A percentile compares a stretch with the other conserved stretches of the same genome.
These are phyloP conservation scores for Puccinia polysora DNA, from an alignment of 1,284 basidiomycete species.

Conservation along the genomic window DNA sequence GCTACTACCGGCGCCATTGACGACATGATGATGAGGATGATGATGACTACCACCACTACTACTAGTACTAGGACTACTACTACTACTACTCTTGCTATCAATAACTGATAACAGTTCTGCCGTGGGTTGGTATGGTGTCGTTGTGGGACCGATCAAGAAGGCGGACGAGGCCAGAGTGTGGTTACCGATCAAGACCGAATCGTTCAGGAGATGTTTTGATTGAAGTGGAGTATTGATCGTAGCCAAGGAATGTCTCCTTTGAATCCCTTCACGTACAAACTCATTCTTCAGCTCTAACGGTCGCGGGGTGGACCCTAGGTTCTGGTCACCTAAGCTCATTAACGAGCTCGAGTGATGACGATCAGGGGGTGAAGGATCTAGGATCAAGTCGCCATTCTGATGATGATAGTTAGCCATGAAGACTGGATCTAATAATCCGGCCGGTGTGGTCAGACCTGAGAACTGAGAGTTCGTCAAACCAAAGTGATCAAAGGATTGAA, in stretches of 20 bases:
- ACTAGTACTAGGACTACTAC: no score
- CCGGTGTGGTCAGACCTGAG: constrained; percentile 5
- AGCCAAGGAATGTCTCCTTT: constrained; percentile 25
- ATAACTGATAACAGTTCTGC: background rate
- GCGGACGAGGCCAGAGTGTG: background rate
- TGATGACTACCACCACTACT: no score
- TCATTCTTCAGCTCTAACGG: background rate
- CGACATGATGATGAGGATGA: no score
- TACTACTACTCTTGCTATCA: background rate
- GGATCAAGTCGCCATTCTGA: background rate
- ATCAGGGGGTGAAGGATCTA: background rate
- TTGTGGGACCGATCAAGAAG: background rate
- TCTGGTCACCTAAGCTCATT: constrained; percentile 7
- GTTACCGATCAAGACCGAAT: background rate
- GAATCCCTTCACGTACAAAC: constrained; percentile 15
- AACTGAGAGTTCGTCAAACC: constrained; percentile 29
- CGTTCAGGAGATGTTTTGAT: constrained; percentile 4
- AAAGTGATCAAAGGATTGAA: constrained; percentile 43
- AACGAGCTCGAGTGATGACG: background rate
- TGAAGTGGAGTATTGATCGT: constrained; percentile 10
- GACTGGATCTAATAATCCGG: background rate
- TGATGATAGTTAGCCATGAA: background rate
- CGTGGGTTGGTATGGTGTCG: constrained; percentile 4
- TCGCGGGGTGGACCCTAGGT: background rate
- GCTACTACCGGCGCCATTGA: no score